phyloP scores from a whole-genome alignment of 176 grass and related monocot genomes.

The Panicum miliaceum region DNA sequence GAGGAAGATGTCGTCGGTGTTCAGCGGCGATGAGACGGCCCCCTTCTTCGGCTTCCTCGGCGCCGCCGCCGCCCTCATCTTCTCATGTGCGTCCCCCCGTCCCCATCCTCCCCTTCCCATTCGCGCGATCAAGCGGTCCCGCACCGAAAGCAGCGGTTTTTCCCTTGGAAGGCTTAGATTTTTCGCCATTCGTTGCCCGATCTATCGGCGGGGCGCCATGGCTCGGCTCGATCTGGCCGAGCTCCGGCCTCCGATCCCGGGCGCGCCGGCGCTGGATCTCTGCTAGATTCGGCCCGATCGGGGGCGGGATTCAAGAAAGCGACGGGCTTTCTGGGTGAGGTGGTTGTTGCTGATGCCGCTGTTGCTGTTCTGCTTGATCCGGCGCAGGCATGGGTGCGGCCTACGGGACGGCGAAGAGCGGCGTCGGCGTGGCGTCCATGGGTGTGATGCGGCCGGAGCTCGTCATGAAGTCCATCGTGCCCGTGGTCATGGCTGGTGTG shows the following conservation, averaged over 20 bases:
- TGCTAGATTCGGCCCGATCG: not conserved
- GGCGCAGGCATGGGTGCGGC: constrained; percentile 91
- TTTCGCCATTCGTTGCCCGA: constrained; percentile 24
- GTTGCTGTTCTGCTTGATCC: not conserved
- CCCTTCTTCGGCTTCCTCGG: constrained; percentile 99
- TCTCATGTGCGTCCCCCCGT: constrained; percentile 64
- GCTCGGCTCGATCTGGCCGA: not conserved
- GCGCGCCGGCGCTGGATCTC: not conserved
- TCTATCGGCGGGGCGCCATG: not conserved
- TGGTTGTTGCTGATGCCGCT: not conserved
- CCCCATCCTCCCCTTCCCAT: not conserved
- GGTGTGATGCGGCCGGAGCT: constrained; percentile 99
- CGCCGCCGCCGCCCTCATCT: constrained; percentile 89
- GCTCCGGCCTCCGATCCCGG: not conserved
- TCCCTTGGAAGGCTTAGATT: not conserved
- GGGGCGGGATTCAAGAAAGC: not conserved
- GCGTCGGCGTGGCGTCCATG: constrained; percentile 97
- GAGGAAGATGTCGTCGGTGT: constrained; percentile 67
- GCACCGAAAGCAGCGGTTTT: not conserved
- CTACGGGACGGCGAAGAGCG: constrained; percentile 98
- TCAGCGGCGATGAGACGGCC: constrained; percentile 98
- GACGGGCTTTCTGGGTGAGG: not conserved
- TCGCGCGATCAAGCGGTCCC: not conserved
- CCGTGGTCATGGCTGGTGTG: constrained; percentile 99
- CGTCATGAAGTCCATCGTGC: constrained; percentile 99